These are phyloP conservation scores for Hysterangium stoloniferum DNA, from an alignment of 768 basidiomycete genomes.

Conservation along the genomic window DNA sequence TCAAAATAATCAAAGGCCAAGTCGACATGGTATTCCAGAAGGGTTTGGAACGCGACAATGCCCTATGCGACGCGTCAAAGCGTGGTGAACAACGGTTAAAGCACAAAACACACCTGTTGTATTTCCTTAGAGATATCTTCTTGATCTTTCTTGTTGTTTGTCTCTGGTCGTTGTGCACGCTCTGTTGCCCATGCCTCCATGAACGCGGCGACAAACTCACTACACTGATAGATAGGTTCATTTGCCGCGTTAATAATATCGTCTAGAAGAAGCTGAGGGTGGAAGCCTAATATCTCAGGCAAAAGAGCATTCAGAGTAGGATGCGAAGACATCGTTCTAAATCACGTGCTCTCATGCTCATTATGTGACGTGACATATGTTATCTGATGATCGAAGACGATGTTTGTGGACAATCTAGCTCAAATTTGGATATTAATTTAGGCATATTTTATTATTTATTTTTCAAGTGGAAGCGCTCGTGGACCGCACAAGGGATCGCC, in stretches of 20 bases:
- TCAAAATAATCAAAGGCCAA: slow-evolving; percentile 90
- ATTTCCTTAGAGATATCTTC: slow-evolving; percentile 1
- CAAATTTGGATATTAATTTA: no score
- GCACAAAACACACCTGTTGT: slow-evolving; percentile 34
- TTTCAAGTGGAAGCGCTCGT: no score
- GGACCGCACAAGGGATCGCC: no score
- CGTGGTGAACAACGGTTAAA: not conserved
- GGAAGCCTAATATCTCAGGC: slow-evolving; percentile 73
- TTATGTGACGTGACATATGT: no score
- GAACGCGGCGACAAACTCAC: slow-evolving; percentile 75
- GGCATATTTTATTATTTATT: no score
- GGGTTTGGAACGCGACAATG: slow-evolving; percentile 77
- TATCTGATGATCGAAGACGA: no score
- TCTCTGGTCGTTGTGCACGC: slow-evolving; percentile 37
- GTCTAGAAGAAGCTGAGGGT: slow-evolving; percentile 78
- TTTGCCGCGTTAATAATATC: slow-evolving; percentile 81
- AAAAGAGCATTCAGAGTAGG: slow-evolving; percentile 29
- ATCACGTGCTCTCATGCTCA: not conserved
- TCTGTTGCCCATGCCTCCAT: slow-evolving; percentile 67
- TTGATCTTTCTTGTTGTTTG: slow-evolving; percentile 21
- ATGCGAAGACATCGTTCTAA: not conserved
- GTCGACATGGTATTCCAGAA: slow-evolving; percentile 83
- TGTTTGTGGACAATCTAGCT: not conserved
- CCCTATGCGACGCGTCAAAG: slow-evolving; percentile 53
- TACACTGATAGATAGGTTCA: slow-evolving; percentile 67